A percentile compares a stretch with the other conserved stretches of the same genome.
Evolutionary conservation across 441 rosid genomes (phyloP).

Genomic region (Pelargonium australe): DNA sequence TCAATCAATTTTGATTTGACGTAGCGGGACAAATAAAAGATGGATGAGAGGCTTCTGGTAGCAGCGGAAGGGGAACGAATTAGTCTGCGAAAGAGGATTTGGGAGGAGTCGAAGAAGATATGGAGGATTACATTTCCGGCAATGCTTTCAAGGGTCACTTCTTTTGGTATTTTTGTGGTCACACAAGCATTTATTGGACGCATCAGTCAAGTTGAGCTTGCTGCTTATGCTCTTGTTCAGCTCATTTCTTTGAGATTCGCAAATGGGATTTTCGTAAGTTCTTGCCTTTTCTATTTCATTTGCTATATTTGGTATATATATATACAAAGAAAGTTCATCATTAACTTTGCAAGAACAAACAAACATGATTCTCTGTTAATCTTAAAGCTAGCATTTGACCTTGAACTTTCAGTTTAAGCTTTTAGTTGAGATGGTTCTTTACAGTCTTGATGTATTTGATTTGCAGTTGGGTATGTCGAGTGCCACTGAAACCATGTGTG

Average conservation of each 20-base stretch:
- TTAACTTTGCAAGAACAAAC: too few relatives aligned
- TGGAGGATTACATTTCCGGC: constrained; percentile 43
- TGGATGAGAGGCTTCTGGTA: too few relatives aligned
- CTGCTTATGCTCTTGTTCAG: constrained; percentile 39
- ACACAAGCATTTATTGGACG: constrained; percentile 45
- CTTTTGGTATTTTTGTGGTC: constrained; percentile 30
- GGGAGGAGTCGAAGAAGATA: constrained; percentile 41
- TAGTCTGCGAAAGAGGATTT: constrained; percentile 27
- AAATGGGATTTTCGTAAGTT: constrained; percentile 37
- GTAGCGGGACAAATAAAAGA: too few relatives aligned
- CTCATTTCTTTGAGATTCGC: constrained; percentile 32
- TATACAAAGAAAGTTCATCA: too few relatives aligned
- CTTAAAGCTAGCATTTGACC: too few relatives aligned
- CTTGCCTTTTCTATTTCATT: background rate
- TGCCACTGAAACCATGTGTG: constrained; percentile 75
- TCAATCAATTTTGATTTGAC: too few relatives aligned
- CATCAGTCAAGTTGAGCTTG: constrained; percentile 28
- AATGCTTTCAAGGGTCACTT: constrained; percentile 24
- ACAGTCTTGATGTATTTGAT: too few relatives aligned
- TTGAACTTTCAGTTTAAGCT: too few relatives aligned
- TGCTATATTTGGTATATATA: too few relatives aligned
- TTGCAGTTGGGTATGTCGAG: constrained; percentile 73
- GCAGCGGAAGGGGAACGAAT: too few relatives aligned
- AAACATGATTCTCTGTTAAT: too few relatives aligned
- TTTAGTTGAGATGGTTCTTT: too few relatives aligned